Evolutionary conservation across 805 yeast species (phyloP), one percentile per base, ranked within the genome.

Genomic region (Isabelozyma gotoi): DNA sequence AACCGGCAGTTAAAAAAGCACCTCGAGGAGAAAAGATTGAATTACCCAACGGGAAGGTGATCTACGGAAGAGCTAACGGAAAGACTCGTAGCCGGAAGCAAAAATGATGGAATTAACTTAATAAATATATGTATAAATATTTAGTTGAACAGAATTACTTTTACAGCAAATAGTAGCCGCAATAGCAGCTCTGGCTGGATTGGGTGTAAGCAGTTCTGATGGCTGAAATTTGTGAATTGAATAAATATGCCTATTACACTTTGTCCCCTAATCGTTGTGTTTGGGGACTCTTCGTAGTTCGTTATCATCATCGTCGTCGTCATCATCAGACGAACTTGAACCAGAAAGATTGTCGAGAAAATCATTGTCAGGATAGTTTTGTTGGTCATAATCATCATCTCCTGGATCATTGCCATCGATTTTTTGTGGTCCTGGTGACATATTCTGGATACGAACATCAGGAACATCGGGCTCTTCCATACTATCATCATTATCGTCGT

Each of bases 41-140:
- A 39, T 65, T 82, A 46, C 84, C 85, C 7, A 82, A 82, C 53
- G 88, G 88, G 1, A 81, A 81, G 55, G 78, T 78, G 8, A 70
- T 79, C 14, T 69, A 68, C 42, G 63, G 65, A 7, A 57, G 71
- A 51, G 24, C 46, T n/a, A 33, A 39, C 5, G 27, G 45, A 14
- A 38, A 39, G 44, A 40, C 42, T 34, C 48, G 52, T 32, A 41
- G 39, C 11, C 40, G 45, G 29, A 47, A 48, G 39, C 43, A 42
- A 40, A 36, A 39, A 29, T 37, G 15, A n/a, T 18, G 21, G 33
- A 27, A 8, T 15, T 38, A 19, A 2, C 15, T 27, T 17, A 10
- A 39, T 36, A 32, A 19, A 37, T 40, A 40, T 15, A 18, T 40
- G 33, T 42, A 31, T 32, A 39, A 19, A 32, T 38, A 11, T 27